Conservation (phyloP, 2,329 filamentous ascomycete genomes). For the Diaporthe eres region DNA sequence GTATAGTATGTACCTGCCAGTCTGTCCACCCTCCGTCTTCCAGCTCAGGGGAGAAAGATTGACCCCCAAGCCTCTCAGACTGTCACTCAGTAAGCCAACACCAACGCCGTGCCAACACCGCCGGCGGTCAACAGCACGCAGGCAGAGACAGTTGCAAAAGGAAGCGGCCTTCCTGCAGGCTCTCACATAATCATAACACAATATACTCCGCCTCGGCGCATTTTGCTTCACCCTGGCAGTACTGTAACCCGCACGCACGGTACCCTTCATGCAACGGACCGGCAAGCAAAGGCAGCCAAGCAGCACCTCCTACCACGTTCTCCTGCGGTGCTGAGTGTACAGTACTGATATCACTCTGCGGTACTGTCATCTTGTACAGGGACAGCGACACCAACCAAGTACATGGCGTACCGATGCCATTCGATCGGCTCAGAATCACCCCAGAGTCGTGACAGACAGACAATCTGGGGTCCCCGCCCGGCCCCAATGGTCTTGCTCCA, state of each 20-base stretch:
- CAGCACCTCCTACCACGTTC: constrained; percentile 9
- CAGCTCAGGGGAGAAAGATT: background rate
- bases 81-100: constrained; percentile 23
- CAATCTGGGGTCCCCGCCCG: constrained; percentile 41
- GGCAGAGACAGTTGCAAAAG: background rate
- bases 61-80: constrained; percentile 1
- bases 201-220: constrained; percentile 28
- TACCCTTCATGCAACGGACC: constrained; percentile 35
- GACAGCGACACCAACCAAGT: background rate
- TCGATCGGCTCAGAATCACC: constrained; percentile 39
- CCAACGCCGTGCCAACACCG: background rate
- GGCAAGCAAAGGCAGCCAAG: constrained; percentile 26
- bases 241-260: constrained; percentile 25
- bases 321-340: background rate
- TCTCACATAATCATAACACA: constrained; percentile 29
- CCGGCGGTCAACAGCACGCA: constrained; percentile 24
- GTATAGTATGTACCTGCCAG: background rate
- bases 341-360: background rate
- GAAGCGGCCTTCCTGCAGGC: constrained; percentile 2
- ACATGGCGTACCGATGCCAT: constrained; percentile 16
- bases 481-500: constrained; percentile 23
- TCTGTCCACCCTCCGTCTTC: background rate
- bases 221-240: constrained; percentile 24
- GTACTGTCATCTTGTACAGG: constrained; percentile 26
- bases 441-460: constrained; percentile 37